Evolutionary conservation across 257 asterid genomes (phyloP).

Genomic region (Marsdenia floribunda): DNA sequence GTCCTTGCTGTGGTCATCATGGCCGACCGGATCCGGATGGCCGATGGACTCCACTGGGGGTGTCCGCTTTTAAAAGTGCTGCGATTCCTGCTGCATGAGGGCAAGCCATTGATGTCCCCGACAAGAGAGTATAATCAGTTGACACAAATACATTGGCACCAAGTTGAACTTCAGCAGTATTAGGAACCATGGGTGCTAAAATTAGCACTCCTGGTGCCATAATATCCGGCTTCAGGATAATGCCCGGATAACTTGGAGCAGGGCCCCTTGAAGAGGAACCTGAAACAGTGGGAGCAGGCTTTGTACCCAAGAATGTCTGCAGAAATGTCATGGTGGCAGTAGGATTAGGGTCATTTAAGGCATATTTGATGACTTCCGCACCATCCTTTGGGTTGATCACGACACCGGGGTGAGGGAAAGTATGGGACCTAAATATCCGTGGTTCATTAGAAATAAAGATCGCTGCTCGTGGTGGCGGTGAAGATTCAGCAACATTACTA

Average conservation of each 20-base stretch:
- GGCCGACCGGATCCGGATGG: conserved; percentile 26
- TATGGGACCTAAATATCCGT: neutral
- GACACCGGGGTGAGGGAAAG: conserved; percentile 12
- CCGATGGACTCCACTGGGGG: conserved; percentile 24
- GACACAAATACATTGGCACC: neutral
- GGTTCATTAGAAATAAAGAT: conserved; percentile 16
- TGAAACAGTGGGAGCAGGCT: conserved; percentile 16
- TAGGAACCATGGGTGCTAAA: conserved; percentile 17
- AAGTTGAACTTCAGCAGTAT: neutral
- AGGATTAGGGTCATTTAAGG: neutral
- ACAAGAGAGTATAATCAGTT: neutral
- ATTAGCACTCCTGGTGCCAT: conserved; percentile 21
- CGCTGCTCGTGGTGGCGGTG: conserved; percentile 2
- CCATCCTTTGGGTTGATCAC: conserved; percentile 13
- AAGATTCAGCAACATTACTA: neutral
- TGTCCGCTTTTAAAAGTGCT: conserved; percentile 20
- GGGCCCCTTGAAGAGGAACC: conserved; percentile 19
- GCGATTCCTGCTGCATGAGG: conserved; percentile 25
- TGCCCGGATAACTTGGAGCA: neutral
- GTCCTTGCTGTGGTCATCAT: conserved; percentile 21
- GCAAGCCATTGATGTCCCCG: conserved; percentile 23
- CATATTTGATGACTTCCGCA: conserved; percentile 8
- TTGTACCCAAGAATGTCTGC: conserved; percentile 3
- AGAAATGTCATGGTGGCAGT: conserved; percentile 16
- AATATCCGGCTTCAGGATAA: conserved; percentile 15